A percentile compares a stretch with the other conserved stretches of the same genome.
Evolutionary conservation across 106 monocot species (phyloP).

Genomic region (Phalaenopsis aphrodite): DNA sequence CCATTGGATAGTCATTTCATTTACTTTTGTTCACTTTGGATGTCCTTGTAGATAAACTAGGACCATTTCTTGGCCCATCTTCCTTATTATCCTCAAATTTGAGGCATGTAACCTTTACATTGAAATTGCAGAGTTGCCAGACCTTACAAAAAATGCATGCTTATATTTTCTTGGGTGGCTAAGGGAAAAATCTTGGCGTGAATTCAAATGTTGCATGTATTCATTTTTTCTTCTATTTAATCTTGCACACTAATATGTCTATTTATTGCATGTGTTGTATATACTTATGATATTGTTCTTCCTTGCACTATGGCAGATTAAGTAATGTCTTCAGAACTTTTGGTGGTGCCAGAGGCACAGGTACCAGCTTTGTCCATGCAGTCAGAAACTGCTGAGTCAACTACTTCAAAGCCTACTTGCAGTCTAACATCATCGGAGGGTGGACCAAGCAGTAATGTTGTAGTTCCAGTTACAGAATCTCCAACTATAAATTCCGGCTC

Average conservation of each 20-base stretch:
- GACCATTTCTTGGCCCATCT: too few species aligned
- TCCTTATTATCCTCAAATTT: neutral
- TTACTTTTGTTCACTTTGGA: too few species aligned
- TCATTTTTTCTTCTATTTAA: neutral
- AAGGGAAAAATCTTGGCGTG: neutral
- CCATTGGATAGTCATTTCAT: too few species aligned
- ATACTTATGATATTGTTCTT: neutral
- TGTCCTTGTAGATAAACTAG: too few species aligned
- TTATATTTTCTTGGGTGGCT: neutral
- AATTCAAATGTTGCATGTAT: neutral
- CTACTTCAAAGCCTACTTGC: slow-evolving; percentile 13
- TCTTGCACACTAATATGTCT: neutral
- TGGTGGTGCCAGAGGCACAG: slow-evolving; percentile 24
- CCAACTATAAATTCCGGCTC: slow-evolving; percentile 19
- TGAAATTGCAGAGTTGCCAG: neutral
- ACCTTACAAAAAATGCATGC: neutral
- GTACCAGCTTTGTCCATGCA: slow-evolving; percentile 17
- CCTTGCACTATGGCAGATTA: neutral
- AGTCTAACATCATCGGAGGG: slow-evolving; percentile 17
- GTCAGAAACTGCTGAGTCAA: slow-evolving; percentile 22
- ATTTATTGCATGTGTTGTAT: neutral
- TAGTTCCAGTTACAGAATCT: slow-evolving; percentile 18
- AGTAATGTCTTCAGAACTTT: slow-evolving; percentile 38
- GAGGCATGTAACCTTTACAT: neutral
- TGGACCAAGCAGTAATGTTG: slow-evolving; percentile 8